Percentiles rank a stretch among this genome's conserved stretches.
Evolutionary conservation across 305 asterid genomes (phyloP).

Genomic region (Striga hermonthica): DNA sequence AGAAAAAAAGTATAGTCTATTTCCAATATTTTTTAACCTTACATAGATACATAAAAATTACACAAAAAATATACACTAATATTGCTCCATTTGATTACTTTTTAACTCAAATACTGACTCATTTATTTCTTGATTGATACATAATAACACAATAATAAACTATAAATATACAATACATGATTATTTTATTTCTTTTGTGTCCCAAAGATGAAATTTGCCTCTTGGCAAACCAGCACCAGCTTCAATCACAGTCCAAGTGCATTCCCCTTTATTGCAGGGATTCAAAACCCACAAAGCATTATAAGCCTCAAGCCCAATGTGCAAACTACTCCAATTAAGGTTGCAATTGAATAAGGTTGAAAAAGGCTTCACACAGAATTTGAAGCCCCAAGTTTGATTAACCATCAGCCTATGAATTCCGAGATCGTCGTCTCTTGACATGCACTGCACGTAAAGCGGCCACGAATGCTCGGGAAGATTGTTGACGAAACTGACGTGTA

Average conservation of each 20-base stretch:
- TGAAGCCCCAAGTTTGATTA: neutral
- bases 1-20: too few species aligned
- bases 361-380: slow-evolving; percentile 9
- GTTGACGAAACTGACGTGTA: neutral
- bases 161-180: too few species aligned
- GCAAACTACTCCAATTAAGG: slow-evolving; percentile 1
- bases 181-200: neutral
- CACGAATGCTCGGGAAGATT: neutral
- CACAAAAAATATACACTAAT: too few species aligned
- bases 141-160: too few species aligned
- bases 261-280: neutral
- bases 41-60: too few species aligned
- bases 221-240: neutral
- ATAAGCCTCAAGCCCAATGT: neutral
- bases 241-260: neutral
- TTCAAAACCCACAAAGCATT: neutral
- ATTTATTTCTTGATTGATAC: neutral
- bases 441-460: neutral
- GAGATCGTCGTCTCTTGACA: slow-evolving; percentile 11
- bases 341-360: neutral
- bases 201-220: neutral
- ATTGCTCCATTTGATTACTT: too few species aligned
- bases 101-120: too few species aligned
- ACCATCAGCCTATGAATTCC: neutral
- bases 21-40: too few species aligned